Evolutionary conservation across 1,284 basidiomycete species (phyloP), one percentile per base, ranked within the genome.

Genomic region (Cryptococcus sp.): DNA sequence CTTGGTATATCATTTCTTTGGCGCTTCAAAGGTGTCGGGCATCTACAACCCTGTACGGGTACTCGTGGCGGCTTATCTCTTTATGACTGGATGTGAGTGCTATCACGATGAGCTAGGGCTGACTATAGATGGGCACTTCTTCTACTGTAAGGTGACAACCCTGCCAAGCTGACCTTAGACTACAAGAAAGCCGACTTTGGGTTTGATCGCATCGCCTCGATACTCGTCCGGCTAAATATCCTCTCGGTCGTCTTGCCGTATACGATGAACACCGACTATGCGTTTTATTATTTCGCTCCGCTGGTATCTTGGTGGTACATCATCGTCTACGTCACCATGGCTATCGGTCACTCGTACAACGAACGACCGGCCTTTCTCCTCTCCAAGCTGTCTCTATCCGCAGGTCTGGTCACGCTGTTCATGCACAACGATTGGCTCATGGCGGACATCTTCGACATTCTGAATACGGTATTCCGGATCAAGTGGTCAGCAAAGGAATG

Each of bases 11-110:
- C 89, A 93, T 72, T 91, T 91, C 68, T 75, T 85, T 45, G 86
- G 86, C 23, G 90, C 85, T 18, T 91, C 87, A 32, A 87, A 87
- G 69, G 79, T 90, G 50, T 85, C 86, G 11, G 87, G 87, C 19
- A 89, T 93, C 52, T 93, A 92, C 74, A 92, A 92, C 66, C 85
- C 86, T 18, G 83, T 92, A 45, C 82, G 89, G 35, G 84, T 88
- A 10, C 76, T 92, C 34, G 90, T 93, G 21, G 87, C 90, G 18
- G 79, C 86, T 1, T 94, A 93, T 70, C 78, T 94, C 18, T 91
- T 78, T 69, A 78, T 78, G 76, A 76, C 73, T 43, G 77, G 77
- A 40, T 78, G 69, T 72, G 46, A 68, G 67, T 64, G 24, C 21
- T 26, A 14, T 21, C 22, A 16, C 6, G 9, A 12, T 7, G 24